Evolutionary conservation across 1,139 yeast species (phyloP).

Genomic region (Pichia sorboxylosa): DNA sequence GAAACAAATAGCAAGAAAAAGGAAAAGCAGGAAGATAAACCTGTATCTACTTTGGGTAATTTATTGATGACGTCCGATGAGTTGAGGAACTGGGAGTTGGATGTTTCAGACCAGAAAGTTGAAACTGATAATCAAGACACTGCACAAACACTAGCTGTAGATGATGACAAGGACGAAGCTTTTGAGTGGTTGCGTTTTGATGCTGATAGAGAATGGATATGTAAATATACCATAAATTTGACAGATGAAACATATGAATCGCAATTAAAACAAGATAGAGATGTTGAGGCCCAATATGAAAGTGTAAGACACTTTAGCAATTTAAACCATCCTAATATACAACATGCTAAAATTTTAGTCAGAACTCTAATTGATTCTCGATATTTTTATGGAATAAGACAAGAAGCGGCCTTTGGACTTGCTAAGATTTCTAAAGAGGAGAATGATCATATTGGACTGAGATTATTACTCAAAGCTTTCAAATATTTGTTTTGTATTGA

Average conservation of each 20-base stretch:
- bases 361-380: constrained; percentile 76
- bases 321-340: constrained; percentile 38
- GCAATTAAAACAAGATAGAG: constrained; percentile 88
- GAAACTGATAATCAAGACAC: constrained; percentile 41
- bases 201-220: constrained; percentile 96
- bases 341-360: constrained; percentile 68
- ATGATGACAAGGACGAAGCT: constrained; percentile 41
- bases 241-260: constrained; percentile 95
- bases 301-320: constrained; percentile 62
- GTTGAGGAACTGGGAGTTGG: constrained; percentile 57
- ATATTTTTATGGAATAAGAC: constrained; percentile 80
- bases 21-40: constrained; percentile 26
- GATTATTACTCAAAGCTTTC: constrained; percentile 61
- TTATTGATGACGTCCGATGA: constrained; percentile 53
- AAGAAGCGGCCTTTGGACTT: constrained; percentile 76
- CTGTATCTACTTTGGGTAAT: constrained; percentile 64
- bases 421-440: constrained; percentile 54
- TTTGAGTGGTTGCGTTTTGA: constrained; percentile 97
- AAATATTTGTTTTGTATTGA: constrained; percentile 59
- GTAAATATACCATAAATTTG: constrained; percentile 67
- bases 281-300: constrained; percentile 89
- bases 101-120: constrained; percentile 42
- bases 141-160: constrained; percentile 28
- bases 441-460: constrained; percentile 57
- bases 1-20: constrained; percentile 24